These are phyloP conservation scores for Oryza officinalis DNA, from an alignment of 176 grass and related monocot genomes.

Conservation along the genomic window DNA sequence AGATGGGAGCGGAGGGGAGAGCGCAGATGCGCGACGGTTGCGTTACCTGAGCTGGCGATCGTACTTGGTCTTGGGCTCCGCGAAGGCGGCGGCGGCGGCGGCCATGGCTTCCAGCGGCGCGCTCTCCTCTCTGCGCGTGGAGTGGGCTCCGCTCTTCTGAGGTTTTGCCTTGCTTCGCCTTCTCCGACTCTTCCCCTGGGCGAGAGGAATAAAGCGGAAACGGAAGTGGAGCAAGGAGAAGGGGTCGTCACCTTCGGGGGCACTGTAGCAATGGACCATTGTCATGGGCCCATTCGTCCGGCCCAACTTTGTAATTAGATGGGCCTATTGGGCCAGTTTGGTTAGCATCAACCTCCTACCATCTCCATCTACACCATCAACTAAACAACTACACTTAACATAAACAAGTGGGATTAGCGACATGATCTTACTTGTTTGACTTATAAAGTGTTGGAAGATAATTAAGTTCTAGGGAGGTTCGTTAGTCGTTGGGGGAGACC, in stretches of 20 bases:
- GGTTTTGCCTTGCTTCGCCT: neutral
- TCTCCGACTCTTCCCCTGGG: slow-evolving; percentile 12
- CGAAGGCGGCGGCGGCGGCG: slow-evolving; percentile 15
- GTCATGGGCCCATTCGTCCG: neutral
- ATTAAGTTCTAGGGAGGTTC: neutral
- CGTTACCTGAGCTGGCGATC: slow-evolving; percentile 74
- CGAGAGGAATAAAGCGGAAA: slow-evolving; percentile 39
- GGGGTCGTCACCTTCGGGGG: neutral
- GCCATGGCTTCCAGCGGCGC: slow-evolving; percentile 49
- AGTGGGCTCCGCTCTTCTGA: neutral
- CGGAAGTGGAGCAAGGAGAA: neutral
- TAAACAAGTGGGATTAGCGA: neutral
- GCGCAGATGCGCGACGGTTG: neutral
- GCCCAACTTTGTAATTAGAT: neutral
- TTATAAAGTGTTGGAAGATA: neutral
- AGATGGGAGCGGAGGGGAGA: neutral
- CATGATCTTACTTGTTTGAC: neutral
- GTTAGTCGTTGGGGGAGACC: neutral
- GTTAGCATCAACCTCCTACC: too few species aligned
- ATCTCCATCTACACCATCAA: too few species aligned
- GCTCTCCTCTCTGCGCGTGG: neutral
- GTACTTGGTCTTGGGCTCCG: slow-evolving; percentile 76
- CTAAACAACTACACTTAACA: too few species aligned
- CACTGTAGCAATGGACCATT: too few species aligned
- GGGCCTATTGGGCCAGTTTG: neutral